Base-by-base conservation (phyloP, 78 protist genomes). In the Protostelium mycophagum region DNA sequence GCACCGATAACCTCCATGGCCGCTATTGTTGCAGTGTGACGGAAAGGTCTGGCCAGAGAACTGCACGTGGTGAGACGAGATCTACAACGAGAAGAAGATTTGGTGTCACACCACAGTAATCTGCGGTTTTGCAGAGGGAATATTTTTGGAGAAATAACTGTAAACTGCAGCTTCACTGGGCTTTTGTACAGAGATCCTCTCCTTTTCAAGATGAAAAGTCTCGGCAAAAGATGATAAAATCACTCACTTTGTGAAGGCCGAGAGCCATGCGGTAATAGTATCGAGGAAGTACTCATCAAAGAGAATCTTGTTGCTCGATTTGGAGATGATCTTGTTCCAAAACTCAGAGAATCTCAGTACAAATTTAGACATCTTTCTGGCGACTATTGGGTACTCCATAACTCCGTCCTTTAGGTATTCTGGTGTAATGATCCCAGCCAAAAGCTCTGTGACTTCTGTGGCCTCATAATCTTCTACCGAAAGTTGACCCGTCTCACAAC, bases 1-100 rank as follows among this genome's bases (percentile, higher is more conserved):
- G 88, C 28, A 37, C 83, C 0, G 63, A 1, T 1, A 0, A 86
- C 28, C 28, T 35, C 63, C 63, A 36, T 28, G 51, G 37, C 1
- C 0, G 88, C 51, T 31, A 37, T 34, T 28, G 88, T 86, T 36
- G 63, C 88, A 29, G 88, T 86, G 88, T 86, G 88, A n/a, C 88
- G 88, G 88, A 86, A 86, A 35, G 88, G 83, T 37, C 88, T 37
- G 31, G 38, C 63, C 35, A 9, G 38, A 31, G 63, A 0, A 51
- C 73, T 51, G 73, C 73, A 16, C 16, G 31, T 51, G 31, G 73
- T 51, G 73, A 51, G 73, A 25, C 73, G 31, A 51, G 16, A 16
- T 51, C 31, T 25, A 51, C 31, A 51, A 51, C 31, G 73, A 51
- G 73, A 5, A 51, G 73, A n/a, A n/a, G n/a, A n/a, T n/a, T n/a